These are phyloP conservation scores for Aureobasidium sp. DNA, from an alignment of 2,329 filamentous ascomycete genomes.

Conservation along the genomic window DNA sequence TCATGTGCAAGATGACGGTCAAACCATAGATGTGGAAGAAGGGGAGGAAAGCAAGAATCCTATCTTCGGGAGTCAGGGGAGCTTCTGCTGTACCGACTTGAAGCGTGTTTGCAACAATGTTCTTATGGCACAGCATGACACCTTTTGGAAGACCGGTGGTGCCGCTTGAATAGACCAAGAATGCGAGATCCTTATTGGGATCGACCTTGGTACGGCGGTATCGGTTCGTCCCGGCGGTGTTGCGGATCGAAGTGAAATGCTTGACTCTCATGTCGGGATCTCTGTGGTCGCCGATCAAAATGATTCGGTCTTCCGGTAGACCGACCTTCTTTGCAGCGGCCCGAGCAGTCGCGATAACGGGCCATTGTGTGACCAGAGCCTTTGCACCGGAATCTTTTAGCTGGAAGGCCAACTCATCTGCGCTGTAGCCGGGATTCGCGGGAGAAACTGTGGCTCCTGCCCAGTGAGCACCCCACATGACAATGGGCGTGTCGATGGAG, in stretches of 20 bases:
- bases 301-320: slow-evolving; percentile 63
- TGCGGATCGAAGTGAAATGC: slow-evolving; percentile 66
- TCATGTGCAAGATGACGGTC: slow-evolving; percentile 63
- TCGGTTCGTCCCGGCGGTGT: slow-evolving; percentile 53
- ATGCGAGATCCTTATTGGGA: slow-evolving; percentile 67
- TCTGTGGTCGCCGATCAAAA: slow-evolving; percentile 64
- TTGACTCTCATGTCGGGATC: slow-evolving; percentile 54
- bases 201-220: slow-evolving; percentile 57
- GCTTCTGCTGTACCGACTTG: slow-evolving; percentile 35
- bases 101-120: slow-evolving; percentile 66
- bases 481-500: slow-evolving; percentile 69
- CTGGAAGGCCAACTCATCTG: slow-evolving; percentile 76
- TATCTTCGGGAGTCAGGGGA: slow-evolving; percentile 55
- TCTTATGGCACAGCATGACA: slow-evolving; percentile 76
- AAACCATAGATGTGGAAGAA: slow-evolving; percentile 90
- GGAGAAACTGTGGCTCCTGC: slow-evolving; percentile 77
- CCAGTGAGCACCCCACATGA: slow-evolving; percentile 76
- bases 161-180: slow-evolving; percentile 81
- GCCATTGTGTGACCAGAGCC: slow-evolving; percentile 65
- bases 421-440: slow-evolving; percentile 81
- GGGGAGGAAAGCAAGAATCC: slow-evolving; percentile 70
- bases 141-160: slow-evolving; percentile 91
- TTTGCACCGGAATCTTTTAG: slow-evolving; percentile 70
- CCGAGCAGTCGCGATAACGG: slow-evolving; percentile 57
- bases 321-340: slow-evolving; percentile 64